phyloP scores from a whole-genome alignment of 495 filamentous ascomycete species.

The Amniculicola lignicola region DNA sequence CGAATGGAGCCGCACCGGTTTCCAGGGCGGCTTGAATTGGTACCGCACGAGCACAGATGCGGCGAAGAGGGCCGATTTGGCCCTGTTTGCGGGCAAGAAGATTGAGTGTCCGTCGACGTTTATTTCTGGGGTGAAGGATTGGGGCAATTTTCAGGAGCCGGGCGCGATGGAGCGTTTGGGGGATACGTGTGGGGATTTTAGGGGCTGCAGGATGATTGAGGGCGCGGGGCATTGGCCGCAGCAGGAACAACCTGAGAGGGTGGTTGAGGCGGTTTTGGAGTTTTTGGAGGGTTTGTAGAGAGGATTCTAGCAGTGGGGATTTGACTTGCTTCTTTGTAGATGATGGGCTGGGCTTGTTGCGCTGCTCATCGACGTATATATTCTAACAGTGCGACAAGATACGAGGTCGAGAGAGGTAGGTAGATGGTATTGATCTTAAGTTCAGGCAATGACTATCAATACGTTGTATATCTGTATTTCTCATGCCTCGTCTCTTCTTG shows the following conservation, averaged over 20 bases:
- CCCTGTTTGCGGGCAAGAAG: conserved; percentile 59
- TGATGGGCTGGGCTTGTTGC: no score
- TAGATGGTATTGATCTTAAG: no score
- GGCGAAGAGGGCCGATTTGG: conserved; percentile 50
- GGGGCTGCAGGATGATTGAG: conserved; percentile 51
- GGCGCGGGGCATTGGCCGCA: conserved; percentile 66
- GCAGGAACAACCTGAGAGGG: conserved; percentile 60
- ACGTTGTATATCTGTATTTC: no score
- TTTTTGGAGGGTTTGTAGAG: conserved; percentile 22
- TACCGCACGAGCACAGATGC: conserved; percentile 59
- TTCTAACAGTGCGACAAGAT: no score
- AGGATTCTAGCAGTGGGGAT: no score
- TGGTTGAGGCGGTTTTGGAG: conserved; percentile 47
- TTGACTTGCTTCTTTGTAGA: no score
- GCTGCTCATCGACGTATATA: no score
- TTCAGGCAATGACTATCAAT: no score
- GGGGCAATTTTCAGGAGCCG: conserved; percentile 66
- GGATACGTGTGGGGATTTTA: conserved; percentile 52
- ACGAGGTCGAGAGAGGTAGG: no score
- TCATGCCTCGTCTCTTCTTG: no score
- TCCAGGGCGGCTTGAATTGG: conserved; percentile 70
- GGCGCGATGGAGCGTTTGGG: conserved; percentile 59
- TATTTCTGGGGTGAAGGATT: conserved; percentile 59
- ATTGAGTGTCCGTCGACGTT: conserved; percentile 61
- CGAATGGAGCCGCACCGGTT: conserved; percentile 64